These are phyloP conservation scores for Platanthera zijinensis DNA, from an alignment of 106 monocot genomes.

Conservation along the genomic window DNA sequence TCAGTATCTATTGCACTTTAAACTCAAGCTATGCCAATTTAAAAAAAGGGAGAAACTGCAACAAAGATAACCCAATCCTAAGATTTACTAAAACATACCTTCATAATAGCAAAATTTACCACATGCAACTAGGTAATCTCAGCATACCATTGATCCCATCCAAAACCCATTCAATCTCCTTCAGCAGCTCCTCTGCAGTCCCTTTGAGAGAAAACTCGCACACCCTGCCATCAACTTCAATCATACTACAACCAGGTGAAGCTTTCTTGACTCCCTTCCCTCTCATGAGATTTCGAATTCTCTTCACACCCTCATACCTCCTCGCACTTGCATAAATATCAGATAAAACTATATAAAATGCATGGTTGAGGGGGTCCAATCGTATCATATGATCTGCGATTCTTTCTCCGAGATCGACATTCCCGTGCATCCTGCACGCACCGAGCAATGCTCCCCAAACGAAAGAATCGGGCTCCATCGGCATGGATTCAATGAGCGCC, in stretches of 20 bases:
- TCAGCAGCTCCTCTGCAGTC: neutral
- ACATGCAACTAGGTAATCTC: slow-evolving; percentile 1
- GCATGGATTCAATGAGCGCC: slow-evolving; percentile 31
- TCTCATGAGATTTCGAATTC: slow-evolving; percentile 26
- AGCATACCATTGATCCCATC: slow-evolving; percentile 12
- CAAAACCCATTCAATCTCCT: slow-evolving; percentile 22
- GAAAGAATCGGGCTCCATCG: slow-evolving; percentile 34
- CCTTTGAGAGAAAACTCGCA: slow-evolving; percentile 32
- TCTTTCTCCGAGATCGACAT: slow-evolving; percentile 29
- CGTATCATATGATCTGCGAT: slow-evolving; percentile 21
- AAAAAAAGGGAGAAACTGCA: no score
- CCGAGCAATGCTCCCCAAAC: slow-evolving; percentile 53
- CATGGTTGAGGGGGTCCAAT: slow-evolving; percentile 34
- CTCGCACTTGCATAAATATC: slow-evolving; percentile 39
- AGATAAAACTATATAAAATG: slow-evolving; percentile 28
- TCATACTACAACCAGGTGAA: slow-evolving; percentile 33
- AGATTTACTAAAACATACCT: no score
- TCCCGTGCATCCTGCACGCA: slow-evolving; percentile 39
- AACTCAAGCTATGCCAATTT: no score
- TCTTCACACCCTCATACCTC: slow-evolving; percentile 26
- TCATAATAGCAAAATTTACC: neutral
- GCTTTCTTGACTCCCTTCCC: slow-evolving; percentile 27
- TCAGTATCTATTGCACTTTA: no score
- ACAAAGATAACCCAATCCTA: no score
- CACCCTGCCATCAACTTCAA: slow-evolving; percentile 38